Evolutionary conservation across 768 basidiomycete genomes (phyloP).

Genomic region (Tulasnella sp.): DNA sequence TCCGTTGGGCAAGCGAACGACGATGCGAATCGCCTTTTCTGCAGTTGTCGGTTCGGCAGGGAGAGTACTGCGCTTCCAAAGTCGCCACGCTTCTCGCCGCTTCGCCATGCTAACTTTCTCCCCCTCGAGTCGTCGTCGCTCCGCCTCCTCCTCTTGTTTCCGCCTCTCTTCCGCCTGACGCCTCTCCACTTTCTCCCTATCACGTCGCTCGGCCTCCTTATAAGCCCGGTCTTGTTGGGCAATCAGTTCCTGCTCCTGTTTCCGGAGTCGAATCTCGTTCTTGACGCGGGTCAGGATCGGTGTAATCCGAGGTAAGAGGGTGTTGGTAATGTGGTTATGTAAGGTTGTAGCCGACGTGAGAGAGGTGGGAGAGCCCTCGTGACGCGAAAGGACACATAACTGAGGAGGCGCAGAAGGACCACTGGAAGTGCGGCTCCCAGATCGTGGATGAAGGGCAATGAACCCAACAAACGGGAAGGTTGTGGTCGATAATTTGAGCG

Average conservation of each 20-base stretch:
- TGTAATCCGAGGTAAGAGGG: slow-evolving; percentile 68
- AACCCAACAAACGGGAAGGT: slow-evolving; percentile 93
- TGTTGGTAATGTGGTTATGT: slow-evolving; percentile 49
- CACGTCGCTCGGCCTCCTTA: slow-evolving; percentile 46
- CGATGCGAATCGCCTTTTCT: slow-evolving; percentile 37
- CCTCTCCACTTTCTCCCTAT: slow-evolving; percentile 54
- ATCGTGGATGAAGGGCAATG: slow-evolving; percentile 67
- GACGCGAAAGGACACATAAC: slow-evolving; percentile 75
- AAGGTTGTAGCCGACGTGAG: slow-evolving; percentile 55
- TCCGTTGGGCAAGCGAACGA: slow-evolving; percentile 41
- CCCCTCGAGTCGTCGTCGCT: slow-evolving; percentile 23
- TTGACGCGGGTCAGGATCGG: slow-evolving; percentile 62
- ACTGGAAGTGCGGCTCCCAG: slow-evolving; percentile 27
- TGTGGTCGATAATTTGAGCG: slow-evolving; percentile 71
- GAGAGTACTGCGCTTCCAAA: slow-evolving; percentile 29
- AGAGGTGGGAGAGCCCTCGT: slow-evolving; percentile 53
- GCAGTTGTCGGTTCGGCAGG: slow-evolving; percentile 25
- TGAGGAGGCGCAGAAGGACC: slow-evolving; percentile 27
- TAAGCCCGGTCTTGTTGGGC: slow-evolving; percentile 79
- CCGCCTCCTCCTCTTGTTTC: slow-evolving; percentile 26
- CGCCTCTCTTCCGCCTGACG: slow-evolving; percentile 37
- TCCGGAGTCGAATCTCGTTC: slow-evolving; percentile 27
- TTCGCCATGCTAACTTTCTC: slow-evolving; percentile 9
- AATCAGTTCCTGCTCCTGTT: slow-evolving; percentile 38
- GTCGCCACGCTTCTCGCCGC: slow-evolving; percentile 14